Base-by-base conservation (phyloP, 441 rosid species). In the Rhodomyrtus psidioides region DNA sequence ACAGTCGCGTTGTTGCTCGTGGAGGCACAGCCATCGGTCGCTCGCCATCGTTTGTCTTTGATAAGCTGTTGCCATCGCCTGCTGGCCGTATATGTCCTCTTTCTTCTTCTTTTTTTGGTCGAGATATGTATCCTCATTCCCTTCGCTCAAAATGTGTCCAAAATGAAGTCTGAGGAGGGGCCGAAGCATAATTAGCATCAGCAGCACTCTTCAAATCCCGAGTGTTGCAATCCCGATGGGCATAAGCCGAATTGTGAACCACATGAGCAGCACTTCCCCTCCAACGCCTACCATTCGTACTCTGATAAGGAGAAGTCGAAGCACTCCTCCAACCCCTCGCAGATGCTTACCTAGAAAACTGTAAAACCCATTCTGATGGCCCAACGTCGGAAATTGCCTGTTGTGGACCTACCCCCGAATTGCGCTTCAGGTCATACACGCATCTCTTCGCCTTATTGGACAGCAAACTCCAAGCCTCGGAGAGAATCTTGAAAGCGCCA, bases 401-500 rank as follows among this genome's bases (percentile, higher is more conserved):
- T 19, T 83, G 28, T 83, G 83, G 83, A n/a, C n/a, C n/a, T n/a
- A 82, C 82, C 49, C 81, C 85, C 53, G 83, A 57, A 84, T 89
- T 93, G 85, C 91, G 86, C 88, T 90, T 93, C 89, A 84, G 85
- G 84, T 95, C 95, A 89, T 93, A 93, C 26, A 86, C 87, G 6
- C 82, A 85, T 87, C 94, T 89, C 91, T 89, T 92, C 30, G 19
- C 87, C 84, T 88, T 90, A 82, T 94, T 91, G 19, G 93, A 94
- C 82, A 94, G 88, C 85, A 92, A 86, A 81, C 27, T 86, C 94
- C 95, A 93, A 2, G 94, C 95, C 87, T 92, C 90, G 1, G 92
- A 91, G 81, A 93, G 70, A 85, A 91, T 85, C 89, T 88, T 87
- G 86, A 93, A 93, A n/a, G 94, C 94, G 16, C 92, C 92, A 30